Conservation (phyloP, 192 early-diverging fungal genomes). For the Cladochytrium replicatum region DNA sequence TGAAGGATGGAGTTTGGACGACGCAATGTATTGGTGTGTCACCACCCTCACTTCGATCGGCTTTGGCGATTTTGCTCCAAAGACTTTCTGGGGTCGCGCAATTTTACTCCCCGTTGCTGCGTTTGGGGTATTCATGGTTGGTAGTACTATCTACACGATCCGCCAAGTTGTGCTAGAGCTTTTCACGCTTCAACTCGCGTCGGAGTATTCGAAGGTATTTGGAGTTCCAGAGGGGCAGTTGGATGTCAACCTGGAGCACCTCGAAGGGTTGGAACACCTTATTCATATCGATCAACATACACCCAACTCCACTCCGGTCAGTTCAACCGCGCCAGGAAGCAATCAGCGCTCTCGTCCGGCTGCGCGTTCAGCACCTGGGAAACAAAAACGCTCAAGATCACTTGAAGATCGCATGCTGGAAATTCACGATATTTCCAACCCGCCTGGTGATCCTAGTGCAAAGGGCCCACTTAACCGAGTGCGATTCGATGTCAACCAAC, state of each 20-base stretch:
- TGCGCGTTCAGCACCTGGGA: too few relatives aligned
- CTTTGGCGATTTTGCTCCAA: constrained; percentile 36
- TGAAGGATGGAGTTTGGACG: constrained; percentile 42
- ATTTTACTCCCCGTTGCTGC: constrained; percentile 17
- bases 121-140: constrained; percentile 31
- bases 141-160: constrained; percentile 29
- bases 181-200: constrained; percentile 30
- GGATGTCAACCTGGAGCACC: background rate
- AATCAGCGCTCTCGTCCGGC: too few relatives aligned
- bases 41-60: constrained; percentile 31
- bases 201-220: constrained; percentile 24
- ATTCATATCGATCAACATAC: too few relatives aligned
- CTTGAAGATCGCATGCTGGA: too few relatives aligned
- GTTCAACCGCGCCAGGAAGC: too few relatives aligned
- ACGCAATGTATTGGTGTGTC: constrained; percentile 27
- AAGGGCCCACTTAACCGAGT: too few relatives aligned
- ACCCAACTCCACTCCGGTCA: too few relatives aligned
- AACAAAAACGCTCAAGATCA: too few relatives aligned
- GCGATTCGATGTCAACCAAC: too few relatives aligned
- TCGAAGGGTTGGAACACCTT: too few relatives aligned
- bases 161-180: constrained; percentile 38
- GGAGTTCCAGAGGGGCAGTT: constrained; percentile 19
- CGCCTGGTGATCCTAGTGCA: too few relatives aligned
- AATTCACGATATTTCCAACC: too few relatives aligned
- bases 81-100: constrained; percentile 17